A percentile compares a stretch with the other conserved stretches of the same genome.
Conservation (phyloP, 352 stramenopile species). For the Pythium brachiatum region DNA sequence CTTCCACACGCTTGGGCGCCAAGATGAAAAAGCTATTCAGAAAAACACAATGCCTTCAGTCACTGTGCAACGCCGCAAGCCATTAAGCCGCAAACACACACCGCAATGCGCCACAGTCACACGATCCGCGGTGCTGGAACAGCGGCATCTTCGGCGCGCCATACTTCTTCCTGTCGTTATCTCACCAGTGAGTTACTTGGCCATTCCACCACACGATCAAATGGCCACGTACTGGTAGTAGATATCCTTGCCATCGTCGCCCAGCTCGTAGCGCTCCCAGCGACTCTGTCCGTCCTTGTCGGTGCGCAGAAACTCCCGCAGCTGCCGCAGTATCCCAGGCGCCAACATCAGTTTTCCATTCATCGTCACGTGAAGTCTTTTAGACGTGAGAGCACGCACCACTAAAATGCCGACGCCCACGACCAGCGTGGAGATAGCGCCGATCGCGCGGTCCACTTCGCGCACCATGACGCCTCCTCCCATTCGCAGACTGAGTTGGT, state of each 20-base stretch:
- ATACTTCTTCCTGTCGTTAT: slow-evolving; percentile 65
- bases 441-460: slow-evolving; percentile 77
- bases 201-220: background rate
- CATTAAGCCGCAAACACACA: slow-evolving; percentile 11
- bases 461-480: slow-evolving; percentile 53
- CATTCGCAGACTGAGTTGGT: slow-evolving; percentile 26
- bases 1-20: slow-evolving; percentile 70
- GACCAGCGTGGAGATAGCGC: slow-evolving; percentile 69
- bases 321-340: too few species aligned
- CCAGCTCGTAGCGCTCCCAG: slow-evolving; percentile 52
- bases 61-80: background rate
- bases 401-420: slow-evolving; percentile 69
- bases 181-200: background rate
- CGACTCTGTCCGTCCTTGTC: slow-evolving; percentile 49
- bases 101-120: slow-evolving; percentile 66
- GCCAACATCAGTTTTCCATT: slow-evolving; percentile 2
- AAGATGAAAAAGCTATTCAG: slow-evolving; percentile 64
- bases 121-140: slow-evolving; percentile 72
- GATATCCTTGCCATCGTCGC: slow-evolving; percentile 55
- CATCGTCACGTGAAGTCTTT: too few species aligned
- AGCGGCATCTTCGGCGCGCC: slow-evolving; percentile 61
- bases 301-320: slow-evolving; percentile 56
- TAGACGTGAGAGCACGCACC: slow-evolving; percentile 36
- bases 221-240: slow-evolving; percentile 61
- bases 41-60: background rate